Conservation (phyloP, 2,329 filamentous ascomycete genomes). For the Nannizziopsis barbatae region DNA sequence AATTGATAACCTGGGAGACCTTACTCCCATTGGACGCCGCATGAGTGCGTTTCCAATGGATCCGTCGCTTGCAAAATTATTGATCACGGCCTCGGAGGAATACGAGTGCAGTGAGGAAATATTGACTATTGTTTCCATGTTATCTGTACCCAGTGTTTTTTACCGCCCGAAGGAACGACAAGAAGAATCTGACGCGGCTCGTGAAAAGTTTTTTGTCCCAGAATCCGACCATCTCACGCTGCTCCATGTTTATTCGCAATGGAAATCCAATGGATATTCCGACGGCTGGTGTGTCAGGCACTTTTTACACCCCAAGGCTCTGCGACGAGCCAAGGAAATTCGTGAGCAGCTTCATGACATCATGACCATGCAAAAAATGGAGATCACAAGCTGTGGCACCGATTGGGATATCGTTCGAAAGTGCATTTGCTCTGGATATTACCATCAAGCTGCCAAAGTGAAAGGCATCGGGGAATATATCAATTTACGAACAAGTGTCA, state of each 20-base stretch:
- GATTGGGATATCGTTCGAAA: slow-evolving; percentile 95
- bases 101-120: slow-evolving; percentile 96
- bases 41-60: slow-evolving; percentile 99
- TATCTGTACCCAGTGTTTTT: slow-evolving; percentile 92
- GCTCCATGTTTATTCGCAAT: slow-evolving; percentile 89
- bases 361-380: slow-evolving; percentile 87
- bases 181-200: slow-evolving; percentile 87
- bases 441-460: slow-evolving; percentile 91
- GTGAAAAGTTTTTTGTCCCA: slow-evolving; percentile 97
- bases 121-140: slow-evolving; percentile 95
- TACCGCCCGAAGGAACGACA: slow-evolving; percentile 93
- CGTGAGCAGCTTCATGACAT: slow-evolving; percentile 88
- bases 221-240: slow-evolving; percentile 95
- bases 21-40: slow-evolving; percentile 73
- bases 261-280: slow-evolving; percentile 79
- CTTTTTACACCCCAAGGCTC: slow-evolving; percentile 88
- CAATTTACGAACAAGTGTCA: slow-evolving; percentile 88
- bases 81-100: slow-evolving; percentile 79
- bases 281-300: slow-evolving; percentile 90
- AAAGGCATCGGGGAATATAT: slow-evolving; percentile 97
- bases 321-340: slow-evolving; percentile 86
- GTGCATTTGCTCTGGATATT: slow-evolving; percentile 96
- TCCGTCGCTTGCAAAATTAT: slow-evolving; percentile 81
- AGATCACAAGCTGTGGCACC: slow-evolving; percentile 75
- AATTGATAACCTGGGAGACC: slow-evolving; percentile 81